A percentile compares a stretch with the other conserved stretches of the same genome.
These are phyloP conservation scores for Xylaria intraflava DNA, from an alignment of 495 filamentous ascomycete genomes.

Conservation along the genomic window DNA sequence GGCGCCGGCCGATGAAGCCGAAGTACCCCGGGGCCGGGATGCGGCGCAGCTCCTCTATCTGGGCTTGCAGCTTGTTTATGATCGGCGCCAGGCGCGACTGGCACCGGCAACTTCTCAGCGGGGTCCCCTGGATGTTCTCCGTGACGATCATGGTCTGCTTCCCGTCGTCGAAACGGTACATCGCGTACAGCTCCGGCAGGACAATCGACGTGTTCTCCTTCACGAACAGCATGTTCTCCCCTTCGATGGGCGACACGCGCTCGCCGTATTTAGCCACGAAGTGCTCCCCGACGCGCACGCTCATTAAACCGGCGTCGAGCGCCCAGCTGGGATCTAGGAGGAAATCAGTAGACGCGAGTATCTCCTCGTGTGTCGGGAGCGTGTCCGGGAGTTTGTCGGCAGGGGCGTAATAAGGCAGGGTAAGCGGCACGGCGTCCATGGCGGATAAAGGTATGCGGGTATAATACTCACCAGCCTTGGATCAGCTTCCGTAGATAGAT, in stretches of 20 bases:
- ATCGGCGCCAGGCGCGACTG: neutral
- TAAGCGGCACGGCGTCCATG: no score
- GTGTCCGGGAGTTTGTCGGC: slow-evolving; percentile 15
- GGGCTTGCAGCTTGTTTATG: neutral
- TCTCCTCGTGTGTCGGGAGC: slow-evolving; percentile 20
- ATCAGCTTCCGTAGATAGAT: no score
- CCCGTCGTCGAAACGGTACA: slow-evolving; percentile 13
- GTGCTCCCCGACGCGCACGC: slow-evolving; percentile 23
- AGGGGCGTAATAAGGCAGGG: slow-evolving; percentile 5
- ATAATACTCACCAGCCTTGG: no score
- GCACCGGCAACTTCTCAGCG: neutral
- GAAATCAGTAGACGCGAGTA: slow-evolving; percentile 13
- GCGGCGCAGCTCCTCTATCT: slow-evolving; percentile 12
- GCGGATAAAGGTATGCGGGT: no score
- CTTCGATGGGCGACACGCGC: slow-evolving; percentile 27
- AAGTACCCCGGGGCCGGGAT: slow-evolving; percentile 6
- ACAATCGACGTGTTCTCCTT: slow-evolving; percentile 24
- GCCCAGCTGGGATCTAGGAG: neutral
- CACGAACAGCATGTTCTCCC: slow-evolving; percentile 37
- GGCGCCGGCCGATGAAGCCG: neutral
- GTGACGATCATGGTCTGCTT: slow-evolving; percentile 9
- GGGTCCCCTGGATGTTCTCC: slow-evolving; percentile 4
- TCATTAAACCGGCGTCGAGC: slow-evolving; percentile 13
- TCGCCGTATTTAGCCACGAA: slow-evolving; percentile 37
- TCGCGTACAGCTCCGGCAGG: slow-evolving; percentile 33